Conservation (phyloP, 208 protist species). For the Trypanosoma lewisi region DNA sequence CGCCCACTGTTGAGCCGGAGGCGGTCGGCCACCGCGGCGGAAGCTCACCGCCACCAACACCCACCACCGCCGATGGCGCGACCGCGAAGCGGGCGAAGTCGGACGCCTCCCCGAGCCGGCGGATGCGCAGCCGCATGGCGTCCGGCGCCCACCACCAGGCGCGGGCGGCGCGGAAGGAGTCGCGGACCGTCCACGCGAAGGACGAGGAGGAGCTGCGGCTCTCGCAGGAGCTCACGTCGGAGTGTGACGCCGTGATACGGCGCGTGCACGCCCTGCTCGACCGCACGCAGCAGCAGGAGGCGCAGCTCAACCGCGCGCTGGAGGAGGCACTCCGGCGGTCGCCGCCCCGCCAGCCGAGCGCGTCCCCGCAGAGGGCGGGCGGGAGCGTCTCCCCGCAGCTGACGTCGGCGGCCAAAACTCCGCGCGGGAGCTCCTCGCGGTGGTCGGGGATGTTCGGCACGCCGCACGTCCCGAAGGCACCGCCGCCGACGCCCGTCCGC, state of each 20-base stretch:
- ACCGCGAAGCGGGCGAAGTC: not conserved
- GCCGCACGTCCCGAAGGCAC: no score
- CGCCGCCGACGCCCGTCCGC: no score
- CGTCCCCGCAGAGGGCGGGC: constrained; percentile 3
- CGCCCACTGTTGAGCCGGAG: not conserved
- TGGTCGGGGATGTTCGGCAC: constrained; percentile 1
- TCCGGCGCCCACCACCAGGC: constrained; percentile 22
- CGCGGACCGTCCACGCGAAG: no score
- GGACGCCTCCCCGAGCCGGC: constrained; percentile 17
- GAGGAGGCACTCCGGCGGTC: constrained; percentile 25
- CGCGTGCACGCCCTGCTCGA: constrained; percentile 55
- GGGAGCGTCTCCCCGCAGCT: not conserved
- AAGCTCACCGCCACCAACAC: not conserved
- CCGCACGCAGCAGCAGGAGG: constrained; percentile 34
- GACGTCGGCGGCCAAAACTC: not conserved
- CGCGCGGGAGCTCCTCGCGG: no score
- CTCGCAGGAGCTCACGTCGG: constrained; percentile 30
- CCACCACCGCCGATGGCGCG: no score
- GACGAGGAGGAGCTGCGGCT: constrained; percentile 23
- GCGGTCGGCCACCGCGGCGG: not conserved
- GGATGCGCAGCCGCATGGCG: constrained; percentile 28
- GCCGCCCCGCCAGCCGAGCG: constrained; percentile 7
- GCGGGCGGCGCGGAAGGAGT: constrained; percentile 3
- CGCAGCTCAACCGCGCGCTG: constrained; percentile 28
- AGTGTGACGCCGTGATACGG: constrained; percentile 50